Evolutionary conservation across 106 monocot genomes (phyloP), one percentile per base, ranked within the genome.

Genomic region (Apostasia ramifera): DNA sequence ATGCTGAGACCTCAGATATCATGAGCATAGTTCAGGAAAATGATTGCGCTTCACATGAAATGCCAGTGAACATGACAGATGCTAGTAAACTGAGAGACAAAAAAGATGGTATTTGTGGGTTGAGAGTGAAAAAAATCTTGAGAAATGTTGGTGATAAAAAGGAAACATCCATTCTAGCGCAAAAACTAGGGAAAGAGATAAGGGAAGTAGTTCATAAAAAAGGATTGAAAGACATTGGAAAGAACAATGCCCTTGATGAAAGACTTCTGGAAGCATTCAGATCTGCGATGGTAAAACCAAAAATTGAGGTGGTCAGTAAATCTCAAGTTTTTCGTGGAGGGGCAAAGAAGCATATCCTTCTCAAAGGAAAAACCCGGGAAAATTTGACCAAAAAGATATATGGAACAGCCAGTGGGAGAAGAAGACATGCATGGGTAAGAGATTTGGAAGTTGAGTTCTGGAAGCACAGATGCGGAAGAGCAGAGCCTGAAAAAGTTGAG

Each of bases 341-440:
- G 47, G 46, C 58, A 66, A 95, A 80, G 72, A 88, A 79, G 37
- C 46, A 75, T 62, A 47, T 82, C 57, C 68, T 84, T 59, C 74
- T 77, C 44, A 89, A 75, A 75, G 95, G 95, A 74, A 95, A 89
- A 52, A 55, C 70, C 68, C 88, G 95, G 67, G 86, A 92, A 8
- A 95, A 86, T 49, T 76, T 95, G 72, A 89, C 91, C 40, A 95
- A 89, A 70, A 95, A 92, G 61, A 86, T 95, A 55, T 95, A 95
- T 82, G 82, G 72, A 78, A 81, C 82, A 52, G 72, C 84, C 26
- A 82, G 67, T 66, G 95, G 95, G 72, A 84, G 77, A 71, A 60
- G 95, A 73, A 79, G 75, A 44, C 75, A 72, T 62, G 81, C 78
- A 52, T 95, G 95, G 95, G 84, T 84, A 43, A 86, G 91, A 64